phyloP scores from a whole-genome alignment of 345 rosid genomes.

The Excoecaria agallocha region DNA sequence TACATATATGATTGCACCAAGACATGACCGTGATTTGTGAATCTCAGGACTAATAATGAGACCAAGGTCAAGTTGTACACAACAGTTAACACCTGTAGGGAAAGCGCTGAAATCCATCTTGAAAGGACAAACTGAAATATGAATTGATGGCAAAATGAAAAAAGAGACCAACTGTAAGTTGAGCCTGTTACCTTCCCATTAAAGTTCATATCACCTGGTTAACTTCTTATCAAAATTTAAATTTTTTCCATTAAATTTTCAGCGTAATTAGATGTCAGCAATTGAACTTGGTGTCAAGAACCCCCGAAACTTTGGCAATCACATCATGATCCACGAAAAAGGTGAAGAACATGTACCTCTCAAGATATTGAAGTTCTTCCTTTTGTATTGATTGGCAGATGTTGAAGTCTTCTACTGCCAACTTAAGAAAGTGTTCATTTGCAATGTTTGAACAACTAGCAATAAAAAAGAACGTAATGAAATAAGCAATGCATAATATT shows the following conservation, averaged over 20 bases:
- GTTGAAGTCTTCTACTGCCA: too few species aligned
- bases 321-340: too few species aligned
- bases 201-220: background rate
- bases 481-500: background rate
- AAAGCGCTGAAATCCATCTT: background rate
- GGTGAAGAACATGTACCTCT: too few species aligned
- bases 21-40: background rate
- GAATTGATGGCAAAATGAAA: background rate
- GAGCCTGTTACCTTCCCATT: background rate
- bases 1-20: background rate
- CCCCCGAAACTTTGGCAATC: too few species aligned
- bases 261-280: background rate
- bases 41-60: background rate
- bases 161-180: background rate
- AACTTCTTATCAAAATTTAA: background rate
- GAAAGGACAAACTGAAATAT: background rate
- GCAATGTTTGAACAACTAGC: constrained; percentile 42
- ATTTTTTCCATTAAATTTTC: background rate
- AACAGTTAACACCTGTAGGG: background rate
- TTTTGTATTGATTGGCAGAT: too few species aligned
- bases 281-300: background rate
- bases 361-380: too few species aligned
- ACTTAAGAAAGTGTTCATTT: background rate
- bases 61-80: background rate
- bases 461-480: constrained; percentile 19